These are phyloP conservation scores for Ogataea paradorogensis DNA, from an alignment of 805 yeast species.

Conservation along the genomic window DNA sequence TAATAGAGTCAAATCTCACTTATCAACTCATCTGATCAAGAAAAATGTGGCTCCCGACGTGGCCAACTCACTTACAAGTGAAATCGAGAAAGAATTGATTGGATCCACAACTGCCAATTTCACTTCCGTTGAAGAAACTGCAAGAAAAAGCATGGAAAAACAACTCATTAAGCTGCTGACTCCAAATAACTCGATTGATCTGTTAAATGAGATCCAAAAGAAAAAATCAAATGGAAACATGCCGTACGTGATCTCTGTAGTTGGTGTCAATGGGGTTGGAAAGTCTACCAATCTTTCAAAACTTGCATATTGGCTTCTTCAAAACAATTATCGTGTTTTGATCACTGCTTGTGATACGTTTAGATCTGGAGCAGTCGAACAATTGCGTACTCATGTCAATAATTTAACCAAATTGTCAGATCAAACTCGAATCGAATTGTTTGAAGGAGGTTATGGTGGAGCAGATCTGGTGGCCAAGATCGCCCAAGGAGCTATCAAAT, in stretches of 20 bases:
- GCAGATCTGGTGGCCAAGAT: conserved; percentile 91
- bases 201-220: conserved; percentile 73
- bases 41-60: conserved; percentile 93
- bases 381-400: conserved; percentile 87
- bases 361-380: conserved; percentile 98
- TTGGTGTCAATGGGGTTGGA: conserved; percentile 98
- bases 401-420: conserved; percentile 67
- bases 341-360: conserved; percentile 98
- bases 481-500: conserved; percentile 85
- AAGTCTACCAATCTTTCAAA: conserved; percentile 94
- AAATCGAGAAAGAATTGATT: conserved; percentile 64
- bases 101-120: conserved; percentile 73
- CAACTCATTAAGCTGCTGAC: conserved; percentile 74
- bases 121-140: conserved; percentile 72
- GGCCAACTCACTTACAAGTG: conserved; percentile 66
- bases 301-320: conserved; percentile 91
- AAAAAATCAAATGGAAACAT: conserved; percentile 36
- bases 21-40: conserved; percentile 73
- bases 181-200: conserved; percentile 86
- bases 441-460: conserved; percentile 95
- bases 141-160: conserved; percentile 59
- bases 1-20: conserved; percentile 57
- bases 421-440: conserved; percentile 59
- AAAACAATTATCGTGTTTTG: conserved; percentile 79
- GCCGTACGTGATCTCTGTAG: conserved; percentile 95